phyloP scores from a whole-genome alignment of 352 stramenopile genomes.

The Phytopythium litorale region DNA sequence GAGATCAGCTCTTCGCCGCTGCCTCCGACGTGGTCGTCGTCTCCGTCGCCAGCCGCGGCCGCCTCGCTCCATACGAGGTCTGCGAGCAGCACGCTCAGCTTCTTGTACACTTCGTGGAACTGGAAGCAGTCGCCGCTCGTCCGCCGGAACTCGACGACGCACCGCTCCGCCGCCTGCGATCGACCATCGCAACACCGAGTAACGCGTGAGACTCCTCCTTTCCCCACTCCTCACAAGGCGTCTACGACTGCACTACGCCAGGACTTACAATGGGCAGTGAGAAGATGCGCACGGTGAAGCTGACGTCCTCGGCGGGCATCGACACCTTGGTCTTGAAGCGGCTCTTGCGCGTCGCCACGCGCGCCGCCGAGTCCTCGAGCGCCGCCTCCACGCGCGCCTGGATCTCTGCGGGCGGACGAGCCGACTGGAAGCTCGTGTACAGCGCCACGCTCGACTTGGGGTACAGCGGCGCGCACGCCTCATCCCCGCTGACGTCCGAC shows the following conservation, averaged over 20 bases:
- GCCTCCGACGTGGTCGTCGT: constrained; percentile 29
- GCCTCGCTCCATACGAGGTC: constrained; percentile 45
- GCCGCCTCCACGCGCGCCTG: constrained; percentile 52
- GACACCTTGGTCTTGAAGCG: constrained; percentile 75
- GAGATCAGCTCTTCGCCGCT: constrained; percentile 69
- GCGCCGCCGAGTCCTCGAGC: constrained; percentile 41
- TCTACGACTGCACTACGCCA: constrained; percentile 11
- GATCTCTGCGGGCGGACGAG: constrained; percentile 35
- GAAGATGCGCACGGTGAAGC: constrained; percentile 61
- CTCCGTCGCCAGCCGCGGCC: neutral
- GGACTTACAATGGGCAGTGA: constrained; percentile 67
- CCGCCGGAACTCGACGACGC: constrained; percentile 70
- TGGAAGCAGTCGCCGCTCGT: constrained; percentile 64
- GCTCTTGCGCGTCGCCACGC: constrained; percentile 50
- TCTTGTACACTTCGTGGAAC: constrained; percentile 74
- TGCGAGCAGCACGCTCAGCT: constrained; percentile 43
- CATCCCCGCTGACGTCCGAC: constrained; percentile 33
- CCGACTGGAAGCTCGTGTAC: constrained; percentile 77
- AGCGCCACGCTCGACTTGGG: constrained; percentile 53
- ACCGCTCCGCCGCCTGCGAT: constrained; percentile 38
- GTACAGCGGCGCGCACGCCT: constrained; percentile 45
- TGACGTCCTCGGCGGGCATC: constrained; percentile 53
- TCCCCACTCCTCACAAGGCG: constrained; percentile 2
- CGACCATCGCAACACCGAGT: constrained; percentile 11
- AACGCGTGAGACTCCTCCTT: neutral